Base-by-base conservation (phyloP, 148 eudicot species). In the Fagopyrum homotropicum region DNA sequence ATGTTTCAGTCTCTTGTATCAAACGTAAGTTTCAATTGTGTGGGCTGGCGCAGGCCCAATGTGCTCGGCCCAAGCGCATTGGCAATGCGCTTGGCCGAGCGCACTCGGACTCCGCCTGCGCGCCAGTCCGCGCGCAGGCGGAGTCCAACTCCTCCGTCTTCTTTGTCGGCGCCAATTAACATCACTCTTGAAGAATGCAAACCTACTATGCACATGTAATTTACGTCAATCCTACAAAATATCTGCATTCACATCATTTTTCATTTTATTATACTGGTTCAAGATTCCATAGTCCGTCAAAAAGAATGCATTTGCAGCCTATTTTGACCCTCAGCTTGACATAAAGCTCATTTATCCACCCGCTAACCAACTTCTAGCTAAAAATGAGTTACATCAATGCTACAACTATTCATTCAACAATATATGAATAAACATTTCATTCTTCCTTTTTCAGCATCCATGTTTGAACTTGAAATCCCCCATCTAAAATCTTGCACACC, bases 11-110 rank as follows among this genome's bases (percentile, higher is more conserved):
- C 80, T 30, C 73, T 75, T 26, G 6, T 30, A 46, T 66, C 84
- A 57, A 72, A 63, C 26, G 92, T 88, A 83, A 66, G 86, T 83
- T 73, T 14, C 44, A 2, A 35, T 43, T 75, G 19, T 16, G 26
- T 22, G 26, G 26, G 26, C 0, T 22, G 26, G 26, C 26, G 26
- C 26, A 22, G 26, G 26, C 26, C 26, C 26, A 22, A 22, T 22
- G 26, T 22, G 26, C 26, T 22, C 26, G 26, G 26, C 26, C 26
- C 26, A 22, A 22, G 26, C 26, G 26, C 26, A 22, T 22, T 22
- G 26, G 26, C 26, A 22, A 22, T 22, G 26, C 26, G 26, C 26
- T 22, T 22, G 26, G 26, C 26, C 26, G 26, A 22, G 26, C 26
- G 26, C 26, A 22, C 0, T 22, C 26, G 26, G 26, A 22, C 26